These are phyloP conservation scores for Lipomyces kockii DNA, from an alignment of 805 yeast species.

Conservation along the genomic window DNA sequence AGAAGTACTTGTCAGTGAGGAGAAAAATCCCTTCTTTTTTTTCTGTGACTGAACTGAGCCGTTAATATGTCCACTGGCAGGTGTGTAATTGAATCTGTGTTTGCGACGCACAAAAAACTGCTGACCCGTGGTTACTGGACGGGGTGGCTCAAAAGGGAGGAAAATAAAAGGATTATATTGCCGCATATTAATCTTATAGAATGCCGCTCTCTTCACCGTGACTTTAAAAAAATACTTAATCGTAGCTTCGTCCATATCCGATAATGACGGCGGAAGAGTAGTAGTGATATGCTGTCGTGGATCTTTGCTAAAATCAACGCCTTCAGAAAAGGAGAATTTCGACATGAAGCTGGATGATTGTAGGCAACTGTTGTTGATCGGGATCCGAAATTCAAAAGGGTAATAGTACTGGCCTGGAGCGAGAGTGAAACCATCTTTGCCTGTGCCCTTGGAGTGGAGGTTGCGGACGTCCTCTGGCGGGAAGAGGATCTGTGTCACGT, in stretches of 20 bases:
- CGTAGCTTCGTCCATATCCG: conserved; percentile 37
- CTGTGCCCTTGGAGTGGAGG: conserved; percentile 29
- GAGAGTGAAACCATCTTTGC: conserved; percentile 43
- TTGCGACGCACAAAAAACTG: conserved; percentile 53
- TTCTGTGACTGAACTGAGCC: not conserved
- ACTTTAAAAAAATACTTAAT: conserved; percentile 55
- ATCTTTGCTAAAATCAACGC: conserved; percentile 30
- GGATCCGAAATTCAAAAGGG: conserved; percentile 45
- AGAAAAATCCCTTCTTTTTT: conserved; percentile 23
- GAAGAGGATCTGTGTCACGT: conserved; percentile 43
- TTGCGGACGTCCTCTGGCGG: conserved; percentile 44
- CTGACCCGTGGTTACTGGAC: conserved; percentile 24
- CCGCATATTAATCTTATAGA: conserved; percentile 55
- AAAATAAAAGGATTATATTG: conserved; percentile 57
- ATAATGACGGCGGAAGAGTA: conserved; percentile 45
- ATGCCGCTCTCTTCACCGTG: conserved; percentile 59
- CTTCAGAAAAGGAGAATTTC: conserved; percentile 17
- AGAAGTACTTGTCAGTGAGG: conserved; percentile 8
- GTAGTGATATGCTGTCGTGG: conserved; percentile 34
- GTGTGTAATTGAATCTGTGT: conserved; percentile 25
- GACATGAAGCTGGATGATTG: conserved; percentile 17
- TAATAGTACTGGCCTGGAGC: conserved; percentile 46
- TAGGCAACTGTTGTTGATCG: conserved; percentile 40
- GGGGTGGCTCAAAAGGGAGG: conserved; percentile 50
- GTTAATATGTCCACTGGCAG: not conserved